A percentile compares a stretch with the other conserved stretches of the same genome.
Conservation (phyloP, 768 basidiomycete genomes). For the Aureoboletus auriporus region DNA sequence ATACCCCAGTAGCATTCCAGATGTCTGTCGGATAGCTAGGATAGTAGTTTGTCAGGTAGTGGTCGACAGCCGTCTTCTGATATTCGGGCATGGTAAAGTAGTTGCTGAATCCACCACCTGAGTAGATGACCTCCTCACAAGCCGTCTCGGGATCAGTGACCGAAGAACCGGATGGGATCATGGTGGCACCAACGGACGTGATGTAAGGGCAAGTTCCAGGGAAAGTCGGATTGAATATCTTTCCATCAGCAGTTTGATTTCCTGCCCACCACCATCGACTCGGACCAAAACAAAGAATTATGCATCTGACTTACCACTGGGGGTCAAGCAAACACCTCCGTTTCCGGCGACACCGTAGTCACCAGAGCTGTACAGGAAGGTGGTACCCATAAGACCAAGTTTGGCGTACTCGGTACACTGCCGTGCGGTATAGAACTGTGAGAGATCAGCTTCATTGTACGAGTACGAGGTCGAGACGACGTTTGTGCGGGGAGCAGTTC, state of each 20-base stretch:
- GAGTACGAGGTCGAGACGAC: conserved; percentile 42
- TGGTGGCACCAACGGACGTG: conserved; percentile 47
- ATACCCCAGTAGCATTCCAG: conserved; percentile 27
- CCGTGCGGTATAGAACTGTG: conserved; percentile 34
- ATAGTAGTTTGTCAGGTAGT: conserved; percentile 29
- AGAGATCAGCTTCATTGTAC: conserved; percentile 34
- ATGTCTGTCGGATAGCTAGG: conserved; percentile 20
- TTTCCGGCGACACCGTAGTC: conserved; percentile 42
- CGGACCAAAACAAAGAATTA: background rate
- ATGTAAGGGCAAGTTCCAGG: conserved; percentile 43
- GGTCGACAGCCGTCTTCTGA: conserved; percentile 31
- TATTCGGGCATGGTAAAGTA: conserved; percentile 40
- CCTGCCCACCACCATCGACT: conserved; percentile 17
- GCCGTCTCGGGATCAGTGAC: conserved; percentile 27
- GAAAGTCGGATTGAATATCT: conserved; percentile 39
- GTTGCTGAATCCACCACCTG: conserved; percentile 36
- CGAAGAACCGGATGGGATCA: conserved; percentile 33
- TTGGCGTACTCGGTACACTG: conserved; percentile 47
- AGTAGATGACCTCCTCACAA: conserved; percentile 27
- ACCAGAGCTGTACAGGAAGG: conserved; percentile 42
- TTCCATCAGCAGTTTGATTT: conserved; percentile 18
- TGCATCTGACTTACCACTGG: conserved; percentile 17
- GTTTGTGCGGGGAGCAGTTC: conserved; percentile 30
- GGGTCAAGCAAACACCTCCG: conserved; percentile 28
- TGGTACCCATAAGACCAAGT: conserved; percentile 38